These are phyloP conservation scores for Schizochytrium sp. DNA, from an alignment of 108 stramenopile species.

Conservation along the genomic window DNA sequence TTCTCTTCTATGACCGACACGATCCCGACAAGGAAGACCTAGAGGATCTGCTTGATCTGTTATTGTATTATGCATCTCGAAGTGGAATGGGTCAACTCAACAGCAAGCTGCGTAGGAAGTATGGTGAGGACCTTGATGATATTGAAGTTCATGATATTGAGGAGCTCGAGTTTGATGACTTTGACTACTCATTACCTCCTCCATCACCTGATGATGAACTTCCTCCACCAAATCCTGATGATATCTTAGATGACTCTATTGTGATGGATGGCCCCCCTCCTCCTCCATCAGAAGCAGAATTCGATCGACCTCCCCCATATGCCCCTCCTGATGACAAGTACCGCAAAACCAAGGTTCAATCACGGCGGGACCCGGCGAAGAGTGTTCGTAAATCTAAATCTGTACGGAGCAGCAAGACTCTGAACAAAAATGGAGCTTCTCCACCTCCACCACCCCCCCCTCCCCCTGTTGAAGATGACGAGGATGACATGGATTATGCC, in stretches of 20 bases:
- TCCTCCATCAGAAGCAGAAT: too few relatives aligned
- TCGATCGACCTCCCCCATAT: too few relatives aligned
- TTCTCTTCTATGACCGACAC: conserved; percentile 39
- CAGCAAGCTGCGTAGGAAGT: background rate
- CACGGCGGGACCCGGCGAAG: too few relatives aligned
- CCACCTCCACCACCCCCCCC: too few relatives aligned
- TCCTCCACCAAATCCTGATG: conserved; percentile 11
- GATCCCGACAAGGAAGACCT: conserved; percentile 39
- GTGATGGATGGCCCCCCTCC: too few relatives aligned
- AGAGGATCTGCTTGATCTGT: conserved; percentile 34
- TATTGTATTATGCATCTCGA: conserved; percentile 24
- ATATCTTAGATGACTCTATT: background rate
- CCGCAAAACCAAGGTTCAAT: too few relatives aligned
- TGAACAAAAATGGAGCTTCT: too few relatives aligned
- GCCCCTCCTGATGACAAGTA: too few relatives aligned
- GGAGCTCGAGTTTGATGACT: conserved; percentile 31
- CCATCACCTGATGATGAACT: background rate
- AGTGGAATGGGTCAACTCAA: background rate
- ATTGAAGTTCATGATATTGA: conserved; percentile 6
- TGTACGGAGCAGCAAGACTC: too few relatives aligned
- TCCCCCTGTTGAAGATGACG: too few relatives aligned
- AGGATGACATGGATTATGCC: too few relatives aligned
- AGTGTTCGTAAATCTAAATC: too few relatives aligned
- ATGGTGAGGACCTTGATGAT: conserved; percentile 53
- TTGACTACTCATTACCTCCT: background rate